A percentile compares a stretch with the other conserved stretches of the same genome.
Conservation (phyloP, 441 rosid species). For the Populus hybrid region DNA sequence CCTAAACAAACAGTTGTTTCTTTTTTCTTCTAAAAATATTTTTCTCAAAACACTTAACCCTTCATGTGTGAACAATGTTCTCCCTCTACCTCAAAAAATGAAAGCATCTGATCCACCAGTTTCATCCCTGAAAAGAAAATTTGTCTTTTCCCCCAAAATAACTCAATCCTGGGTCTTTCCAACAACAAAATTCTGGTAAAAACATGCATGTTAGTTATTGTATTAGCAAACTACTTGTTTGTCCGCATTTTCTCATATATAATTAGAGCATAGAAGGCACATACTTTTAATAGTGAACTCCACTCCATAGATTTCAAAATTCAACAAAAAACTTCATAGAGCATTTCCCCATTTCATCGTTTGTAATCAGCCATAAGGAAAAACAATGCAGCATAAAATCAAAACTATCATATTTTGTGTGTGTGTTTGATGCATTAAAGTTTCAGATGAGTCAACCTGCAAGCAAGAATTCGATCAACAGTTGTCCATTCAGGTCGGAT, state of each 20-base stretch:
- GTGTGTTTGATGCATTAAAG: not conserved
- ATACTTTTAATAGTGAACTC: not conserved
- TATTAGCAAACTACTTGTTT: not conserved
- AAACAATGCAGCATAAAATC: not conserved
- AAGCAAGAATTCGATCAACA: constrained; percentile 92
- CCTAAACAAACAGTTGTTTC: not conserved
- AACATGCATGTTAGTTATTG: not conserved
- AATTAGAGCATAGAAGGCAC: not conserved
- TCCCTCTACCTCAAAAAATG: not conserved
- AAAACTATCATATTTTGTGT: not conserved
- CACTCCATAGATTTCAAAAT: not conserved
- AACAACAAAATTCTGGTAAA: not conserved
- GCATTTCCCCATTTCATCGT: not conserved
- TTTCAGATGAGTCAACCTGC: constrained; percentile 53
- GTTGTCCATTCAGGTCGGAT: constrained; percentile 99
- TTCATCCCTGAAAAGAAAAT: not conserved
- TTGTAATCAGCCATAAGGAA: not conserved
- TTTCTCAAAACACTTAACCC: not conserved
- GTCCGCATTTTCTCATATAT: not conserved
- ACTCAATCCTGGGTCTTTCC: not conserved
- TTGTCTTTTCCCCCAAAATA: not conserved
- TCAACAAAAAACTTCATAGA: not conserved
- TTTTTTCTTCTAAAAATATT: not conserved
- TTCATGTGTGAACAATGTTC: not conserved
- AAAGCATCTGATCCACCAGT: not conserved